Evolutionary conservation across 2,329 filamentous ascomycete genomes (phyloP).

Genomic region (Polychaeton citri): DNA sequence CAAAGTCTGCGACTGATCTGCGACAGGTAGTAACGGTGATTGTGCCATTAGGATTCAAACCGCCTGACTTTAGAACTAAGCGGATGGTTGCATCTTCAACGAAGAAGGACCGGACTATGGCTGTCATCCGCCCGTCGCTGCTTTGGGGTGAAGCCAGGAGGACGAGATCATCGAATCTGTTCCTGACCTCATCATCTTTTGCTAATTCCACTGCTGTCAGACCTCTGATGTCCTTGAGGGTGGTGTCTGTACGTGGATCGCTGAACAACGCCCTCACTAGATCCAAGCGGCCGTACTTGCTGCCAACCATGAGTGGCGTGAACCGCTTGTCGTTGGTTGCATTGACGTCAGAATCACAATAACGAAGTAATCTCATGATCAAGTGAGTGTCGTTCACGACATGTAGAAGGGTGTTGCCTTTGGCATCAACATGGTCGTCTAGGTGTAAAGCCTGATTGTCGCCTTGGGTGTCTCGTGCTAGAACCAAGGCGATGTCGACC

Average conservation of each 20-base stretch:
- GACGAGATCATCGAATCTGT: slow-evolving; percentile 87
- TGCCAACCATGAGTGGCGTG: slow-evolving; percentile 92
- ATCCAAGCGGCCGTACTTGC: slow-evolving; percentile 92
- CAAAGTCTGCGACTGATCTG: slow-evolving; percentile 76
- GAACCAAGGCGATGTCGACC: slow-evolving; percentile 68
- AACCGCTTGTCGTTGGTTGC: slow-evolving; percentile 90
- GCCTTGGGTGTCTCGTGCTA: slow-evolving; percentile 59
- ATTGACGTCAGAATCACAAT: slow-evolving; percentile 91
- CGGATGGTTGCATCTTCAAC: slow-evolving; percentile 92
- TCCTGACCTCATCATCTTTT: slow-evolving; percentile 94
- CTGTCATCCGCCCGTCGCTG: slow-evolving; percentile 70
- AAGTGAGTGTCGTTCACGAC: slow-evolving; percentile 79
- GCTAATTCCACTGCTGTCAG: slow-evolving; percentile 91
- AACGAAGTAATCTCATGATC: slow-evolving; percentile 59
- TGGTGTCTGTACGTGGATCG: slow-evolving; percentile 75
- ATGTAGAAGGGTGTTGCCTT: slow-evolving; percentile 91
- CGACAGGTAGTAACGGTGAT: slow-evolving; percentile 93
- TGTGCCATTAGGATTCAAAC: slow-evolving; percentile 64
- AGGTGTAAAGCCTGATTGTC: slow-evolving; percentile 73
- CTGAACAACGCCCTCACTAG: slow-evolving; percentile 80
- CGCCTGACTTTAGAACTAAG: slow-evolving; percentile 86
- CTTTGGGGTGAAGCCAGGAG: slow-evolving; percentile 63
- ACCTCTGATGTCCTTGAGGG: slow-evolving; percentile 71
- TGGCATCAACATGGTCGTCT: slow-evolving; percentile 82
- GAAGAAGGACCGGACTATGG: slow-evolving; percentile 89